Base-by-base conservation (phyloP, 257 asterid genomes). In the Nicotiana tomentosiformis region DNA sequence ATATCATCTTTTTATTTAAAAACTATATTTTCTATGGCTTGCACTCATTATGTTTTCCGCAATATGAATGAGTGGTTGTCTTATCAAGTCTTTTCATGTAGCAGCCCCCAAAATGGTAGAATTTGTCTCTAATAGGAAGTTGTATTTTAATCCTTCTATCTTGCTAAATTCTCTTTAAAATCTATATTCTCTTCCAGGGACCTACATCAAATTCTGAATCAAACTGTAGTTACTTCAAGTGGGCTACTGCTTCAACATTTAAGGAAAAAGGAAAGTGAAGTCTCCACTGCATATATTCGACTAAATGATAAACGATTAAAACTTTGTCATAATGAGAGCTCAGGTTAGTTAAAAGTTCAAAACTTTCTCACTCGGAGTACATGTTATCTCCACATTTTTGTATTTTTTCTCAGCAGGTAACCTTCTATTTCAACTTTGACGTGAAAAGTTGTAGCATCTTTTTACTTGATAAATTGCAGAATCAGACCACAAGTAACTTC, bases 121-220 rank as follows among this genome's bases (percentile, higher is more conserved):
- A 46, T 46, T 46, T 10, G 10, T 46, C 4, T 46, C 14, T 49
- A 49, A 49, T 1, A 49, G 1, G 15, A 49, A 49, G 4, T 10
- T 49, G 15, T 10, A 11, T 49, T 11, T 49, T 49, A 10, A 49
- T 49, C 15, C 55, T 11, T 49, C 55, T 49, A 1, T 49, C 55
- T 10, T 11, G 15, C 55, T 84, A 56, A 64, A 16, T 49, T 39
- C 8, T 37, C 76, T 64, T 61, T 82, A 26, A 29, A 26, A 37
- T 33, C 29, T 65, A 29, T 77, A 55, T 80, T 80, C 67, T 74
- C 56, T 82, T 37, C 33, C 86, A 95, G 99, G 98, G 99, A 69
- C 99, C 99, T 84, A 89, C 98, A 85, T 91, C 98, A 53, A 96
- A 94, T 87, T 87, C 92, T 49, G 98, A 96, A 91, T 98, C 98